Evolutionary conservation across 2,329 filamentous ascomycete genomes (phyloP), one percentile per base, ranked within the genome.

Genomic region (Penicillium frequentans): DNA sequence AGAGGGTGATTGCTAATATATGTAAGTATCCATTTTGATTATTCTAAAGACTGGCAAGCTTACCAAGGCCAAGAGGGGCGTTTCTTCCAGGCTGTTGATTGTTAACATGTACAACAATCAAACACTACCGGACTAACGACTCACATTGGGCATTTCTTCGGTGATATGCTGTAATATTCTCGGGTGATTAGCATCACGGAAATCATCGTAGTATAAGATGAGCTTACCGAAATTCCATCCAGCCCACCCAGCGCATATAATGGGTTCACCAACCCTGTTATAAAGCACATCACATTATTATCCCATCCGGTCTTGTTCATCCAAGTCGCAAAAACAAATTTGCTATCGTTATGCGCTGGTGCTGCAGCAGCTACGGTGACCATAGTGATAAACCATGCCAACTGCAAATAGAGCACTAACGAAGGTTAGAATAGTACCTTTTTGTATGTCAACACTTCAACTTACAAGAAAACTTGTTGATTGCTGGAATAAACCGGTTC

Each of bases 291-390:
- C 1, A 72, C 77, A 53, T 81, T 76, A 54, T 76, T 79, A 33
- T 77, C 69, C 81, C 81, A 83, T 13, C 81, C 81, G 0, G 81
- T 83, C 48, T 81, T 78, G 62, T 83, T 83, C 53, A 81, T 77
- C 74, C 79, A 83, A 2, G 78, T 82, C 37, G 67, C 70, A 63
- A 83, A 84, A 21, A 84, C 81, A 54, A 82, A 83, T n/a, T 77
- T 71, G 49, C 73, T 68, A 49, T 71, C 66, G 19, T 79, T 78
- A 54, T 83, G 76, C 1, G 70, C 73, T 0, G 77, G 77, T 0
- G 81, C 79, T 44, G 73, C 75, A 4, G 80, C 77, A 3, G 76
- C 75, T 6, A 83, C 79, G 0, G 77, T 78, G 54, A 83, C 71
- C 56, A 82, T 73, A 11, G 80, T 77, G 7, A 76, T 72, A 39